Base-by-base conservation (phyloP, 805 yeast genomes). In the Pichia kluyveri region DNA sequence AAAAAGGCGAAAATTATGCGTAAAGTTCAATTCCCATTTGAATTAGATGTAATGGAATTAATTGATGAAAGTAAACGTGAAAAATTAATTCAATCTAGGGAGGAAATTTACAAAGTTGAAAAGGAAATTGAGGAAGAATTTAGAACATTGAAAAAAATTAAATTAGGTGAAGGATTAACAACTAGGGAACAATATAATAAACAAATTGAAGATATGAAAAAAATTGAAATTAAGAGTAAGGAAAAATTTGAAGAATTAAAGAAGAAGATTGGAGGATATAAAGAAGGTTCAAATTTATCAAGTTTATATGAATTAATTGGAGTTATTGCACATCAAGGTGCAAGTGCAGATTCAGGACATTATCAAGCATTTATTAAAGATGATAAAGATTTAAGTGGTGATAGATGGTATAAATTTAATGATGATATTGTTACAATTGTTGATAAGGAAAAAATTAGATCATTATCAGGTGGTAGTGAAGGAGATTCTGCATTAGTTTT, bases 281-380 rank as follows among this genome's bases (percentile, higher is more conserved):
- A 73, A 47, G 68, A 72, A 9, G 86, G 90, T 18, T 88, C 85
- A 59, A 89, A 91, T 60, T 91, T 95, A 7, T 82, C 95, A 0
- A 87, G 93, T 1, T 77, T 93, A 38, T 93, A 93, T 61, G 89
- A 88, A 54, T 76, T 93, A 54, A 70, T 72, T 38, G 88, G 95
- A 2, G 78, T 93, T 26, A 79, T 93, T 51, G 88, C 98, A 1
- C 99, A 93, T 68, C 85, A 83, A 60, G 99, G 99, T 44, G 82
- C 96, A 8, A 81, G 90, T 41, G 96, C 98, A 0, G 98, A 93
- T 64, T 84, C 96, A 30, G 99, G 99, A 17, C 99, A 93, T 67
- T 93, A 93, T 67, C 97, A 90, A 68, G 82, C 91, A 30, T 93
- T 86, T 68, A 82, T 85, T 15, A 82, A 77, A 58, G 93, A 90